Base-by-base conservation (phyloP, 2,329 filamentous ascomycete genomes). In the Epichloe bromicola region DNA sequence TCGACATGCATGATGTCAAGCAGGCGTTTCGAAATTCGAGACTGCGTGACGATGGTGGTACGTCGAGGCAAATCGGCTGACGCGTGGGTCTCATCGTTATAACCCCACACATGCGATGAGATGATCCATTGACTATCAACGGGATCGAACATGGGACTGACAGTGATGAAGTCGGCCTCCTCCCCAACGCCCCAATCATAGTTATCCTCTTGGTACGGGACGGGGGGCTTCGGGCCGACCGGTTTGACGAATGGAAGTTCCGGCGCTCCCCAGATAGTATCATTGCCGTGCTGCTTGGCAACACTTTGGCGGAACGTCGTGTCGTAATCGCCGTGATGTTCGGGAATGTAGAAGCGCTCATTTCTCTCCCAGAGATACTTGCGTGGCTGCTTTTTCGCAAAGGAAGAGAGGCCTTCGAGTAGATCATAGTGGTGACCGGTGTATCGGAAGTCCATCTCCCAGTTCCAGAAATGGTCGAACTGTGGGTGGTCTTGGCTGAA, bases 381-480 rank as follows among this genome's bases (percentile, higher is more conserved):
- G 51, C 85, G 78, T 8, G 85, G 85, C 64, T 88, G 84, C 54
- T 74, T 75, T 64, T 75, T 76, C 26, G 78, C 78, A 68, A 86
- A 88, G 1, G 74, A 66, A 20, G 70, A 67, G 7, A 88, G 66
- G 54, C 82, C 82, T 57, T 83, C 76, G 42, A 88, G 77, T 56
- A 91, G 79, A 58, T 91, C 83, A 65, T 91, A 90, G 67, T 89
- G 83, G 56, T 93, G 86, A 8, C 87, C 87, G 0, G 82, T 88
- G 61, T 85, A 85, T 46, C 88, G 77, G 34, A 84, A 82, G 61
- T 93, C 86, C 68, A 88, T 86, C 63, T 93, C 88, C 86, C 86
- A 90, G 63, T 91, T 90, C 86, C 87, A 93, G 58, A 88, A 75
- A 59, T 79, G 88, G 58, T 90, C 85, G 56, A 86, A 93, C 59